phyloP scores from a whole-genome alignment of 2,329 filamentous ascomycete species.

The Phaeosphaeriaceae sp. region DNA sequence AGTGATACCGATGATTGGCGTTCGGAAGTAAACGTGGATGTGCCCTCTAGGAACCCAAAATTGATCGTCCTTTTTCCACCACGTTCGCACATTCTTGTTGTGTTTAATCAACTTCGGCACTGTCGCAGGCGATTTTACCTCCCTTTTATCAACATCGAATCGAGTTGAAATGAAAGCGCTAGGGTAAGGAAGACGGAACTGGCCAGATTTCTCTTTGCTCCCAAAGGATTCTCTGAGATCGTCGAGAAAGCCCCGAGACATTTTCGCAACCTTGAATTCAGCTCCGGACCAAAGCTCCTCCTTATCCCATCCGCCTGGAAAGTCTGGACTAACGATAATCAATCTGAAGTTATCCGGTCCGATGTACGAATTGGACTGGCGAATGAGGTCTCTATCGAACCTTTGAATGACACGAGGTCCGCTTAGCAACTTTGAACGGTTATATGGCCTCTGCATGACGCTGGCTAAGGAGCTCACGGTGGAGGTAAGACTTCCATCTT shows the following conservation, averaged over 20 bases:
- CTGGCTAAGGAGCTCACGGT: constrained; percentile 86
- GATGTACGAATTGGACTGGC: constrained; percentile 73
- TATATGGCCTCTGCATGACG: constrained; percentile 89
- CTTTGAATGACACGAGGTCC: constrained; percentile 76
- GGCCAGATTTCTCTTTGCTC: constrained; percentile 66
- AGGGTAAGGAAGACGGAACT: constrained; percentile 84
- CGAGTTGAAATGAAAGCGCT: constrained; percentile 97
- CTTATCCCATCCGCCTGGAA: constrained; percentile 81
- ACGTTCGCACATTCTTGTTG: constrained; percentile 78
- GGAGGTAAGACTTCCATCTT: constrained; percentile 86
- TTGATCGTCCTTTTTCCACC: constrained; percentile 98
- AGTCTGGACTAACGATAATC: constrained; percentile 80
- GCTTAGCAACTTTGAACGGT: constrained; percentile 86
- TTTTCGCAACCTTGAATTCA: constrained; percentile 83
- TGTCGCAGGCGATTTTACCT: constrained; percentile 75
- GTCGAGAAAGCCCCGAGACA: constrained; percentile 75
- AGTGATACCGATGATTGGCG: constrained; percentile 78
- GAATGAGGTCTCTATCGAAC: constrained; percentile 80
- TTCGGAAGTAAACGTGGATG: constrained; percentile 79
- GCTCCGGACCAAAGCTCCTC: constrained; percentile 99
- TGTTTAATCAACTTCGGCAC: constrained; percentile 84
- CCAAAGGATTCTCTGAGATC: constrained; percentile 71
- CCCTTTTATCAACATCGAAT: constrained; percentile 92
- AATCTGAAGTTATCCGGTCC: constrained; percentile 89
- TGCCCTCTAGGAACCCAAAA: constrained; percentile 98